These are phyloP conservation scores for Aspergillus felis DNA, from an alignment of 2,329 filamentous ascomycete genomes.

Conservation along the genomic window DNA sequence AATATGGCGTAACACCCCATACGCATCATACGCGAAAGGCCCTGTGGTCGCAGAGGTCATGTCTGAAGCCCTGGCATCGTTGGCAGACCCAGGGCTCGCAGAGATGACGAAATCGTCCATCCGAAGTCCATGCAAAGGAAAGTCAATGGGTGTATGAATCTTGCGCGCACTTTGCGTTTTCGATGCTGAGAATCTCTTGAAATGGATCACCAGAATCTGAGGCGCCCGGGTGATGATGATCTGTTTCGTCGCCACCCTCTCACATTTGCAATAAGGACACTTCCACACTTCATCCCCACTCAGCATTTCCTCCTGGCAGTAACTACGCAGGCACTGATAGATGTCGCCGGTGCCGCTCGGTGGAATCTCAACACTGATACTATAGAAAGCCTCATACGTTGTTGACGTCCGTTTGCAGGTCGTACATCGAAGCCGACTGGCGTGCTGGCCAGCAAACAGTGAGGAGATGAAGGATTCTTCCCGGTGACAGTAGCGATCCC, in stretches of 20 bases:
- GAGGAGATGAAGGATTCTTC: constrained; percentile 74
- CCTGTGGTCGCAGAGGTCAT: constrained; percentile 43
- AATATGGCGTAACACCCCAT: constrained; percentile 75
- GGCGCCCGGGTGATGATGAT: constrained; percentile 75
- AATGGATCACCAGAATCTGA: constrained; percentile 70
- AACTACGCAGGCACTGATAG: constrained; percentile 66
- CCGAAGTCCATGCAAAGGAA: constrained; percentile 68
- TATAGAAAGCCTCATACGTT: constrained; percentile 67
- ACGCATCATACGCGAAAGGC: constrained; percentile 77
- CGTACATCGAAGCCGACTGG: constrained; percentile 57
- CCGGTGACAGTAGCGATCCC: constrained; percentile 64
- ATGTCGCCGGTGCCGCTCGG: constrained; percentile 57
- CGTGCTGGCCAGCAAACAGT: constrained; percentile 72
- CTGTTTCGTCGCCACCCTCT: constrained; percentile 64
- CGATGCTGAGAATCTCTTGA: constrained; percentile 65
- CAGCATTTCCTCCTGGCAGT: constrained; percentile 64
- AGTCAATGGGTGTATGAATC: constrained; percentile 67
- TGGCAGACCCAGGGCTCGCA: constrained; percentile 27
- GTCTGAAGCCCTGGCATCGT: constrained; percentile 43
- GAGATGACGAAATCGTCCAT: constrained; percentile 59
- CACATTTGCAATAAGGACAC: constrained; percentile 70
- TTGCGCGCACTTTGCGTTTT: constrained; percentile 59
- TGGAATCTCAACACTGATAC: constrained; percentile 67
- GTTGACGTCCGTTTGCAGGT: constrained; percentile 61
- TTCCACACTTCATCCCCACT: constrained; percentile 65